A percentile compares a stretch with the other conserved stretches of the same genome.
Conservation (phyloP, 139 green algal species). For the Raphidocelis subcapitata region DNA sequence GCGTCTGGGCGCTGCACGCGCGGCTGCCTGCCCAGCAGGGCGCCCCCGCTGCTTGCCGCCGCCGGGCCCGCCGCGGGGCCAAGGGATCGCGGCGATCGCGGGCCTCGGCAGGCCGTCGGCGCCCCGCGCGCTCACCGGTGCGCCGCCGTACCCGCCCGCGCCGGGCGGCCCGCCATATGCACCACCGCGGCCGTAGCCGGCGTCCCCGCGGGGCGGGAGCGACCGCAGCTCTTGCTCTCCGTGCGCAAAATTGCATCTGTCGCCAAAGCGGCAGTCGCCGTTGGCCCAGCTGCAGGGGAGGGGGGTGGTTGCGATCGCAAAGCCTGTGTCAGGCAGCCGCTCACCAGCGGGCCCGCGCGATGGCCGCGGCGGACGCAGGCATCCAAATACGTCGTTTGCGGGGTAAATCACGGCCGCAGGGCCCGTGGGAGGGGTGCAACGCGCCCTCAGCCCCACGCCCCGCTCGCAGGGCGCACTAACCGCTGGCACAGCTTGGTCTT, state of each 20-base stretch:
- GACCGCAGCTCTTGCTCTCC: conserved; percentile 85
- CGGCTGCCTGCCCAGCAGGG: too few relatives aligned
- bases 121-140: too few relatives aligned
- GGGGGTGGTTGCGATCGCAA: neutral
- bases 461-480: conserved; percentile 32
- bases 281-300: conserved; percentile 64
- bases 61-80: too few relatives aligned
- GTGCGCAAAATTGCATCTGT: conserved; percentile 95
- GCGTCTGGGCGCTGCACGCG: too few relatives aligned
- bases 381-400: too few relatives aligned
- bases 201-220: conserved; percentile 44
- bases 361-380: too few relatives aligned
- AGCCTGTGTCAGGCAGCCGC: neutral
- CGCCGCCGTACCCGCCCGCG: conserved; percentile 17
- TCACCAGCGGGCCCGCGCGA: neutral
- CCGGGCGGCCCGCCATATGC: conserved; percentile 21
- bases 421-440: too few relatives aligned
- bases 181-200: conserved; percentile 28
- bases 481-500: conserved; percentile 87
- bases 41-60: too few relatives aligned
- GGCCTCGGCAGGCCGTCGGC: too few relatives aligned
- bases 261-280: conserved; percentile 90
- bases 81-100: too few relatives aligned
- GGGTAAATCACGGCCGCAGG: too few relatives aligned
- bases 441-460: too few relatives aligned